phyloP scores from a whole-genome alignment of 192 early-diverging fungal genomes.

The Linnemannia schmuckeri region DNA sequence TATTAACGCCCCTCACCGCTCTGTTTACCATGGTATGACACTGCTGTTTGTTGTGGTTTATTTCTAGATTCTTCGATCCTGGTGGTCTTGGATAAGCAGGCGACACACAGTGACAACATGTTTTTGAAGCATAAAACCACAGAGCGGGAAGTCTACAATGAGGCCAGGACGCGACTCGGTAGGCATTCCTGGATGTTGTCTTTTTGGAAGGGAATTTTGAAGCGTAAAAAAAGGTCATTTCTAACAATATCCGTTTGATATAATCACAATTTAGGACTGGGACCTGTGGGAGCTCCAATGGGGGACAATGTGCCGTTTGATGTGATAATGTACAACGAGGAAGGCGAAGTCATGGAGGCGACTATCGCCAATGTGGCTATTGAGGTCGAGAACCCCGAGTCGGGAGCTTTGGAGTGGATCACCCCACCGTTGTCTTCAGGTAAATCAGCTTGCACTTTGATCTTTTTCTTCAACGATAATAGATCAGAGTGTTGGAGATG shows the following conservation, averaged over 20 bases:
- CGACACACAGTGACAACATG: conserved; percentile 36
- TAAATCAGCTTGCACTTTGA: conserved; percentile 11
- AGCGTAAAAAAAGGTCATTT: not conserved
- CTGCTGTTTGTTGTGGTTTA: not conserved
- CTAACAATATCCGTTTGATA: not conserved
- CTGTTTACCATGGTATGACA: not conserved
- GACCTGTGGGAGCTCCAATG: conserved; percentile 15
- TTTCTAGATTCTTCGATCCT: conserved; percentile 25
- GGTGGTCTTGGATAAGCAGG: conserved; percentile 58
- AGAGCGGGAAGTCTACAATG: conserved; percentile 60
- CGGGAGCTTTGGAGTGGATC: conserved; percentile 56
- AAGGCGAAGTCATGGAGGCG: conserved; percentile 65
- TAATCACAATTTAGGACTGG: conserved; percentile 14
- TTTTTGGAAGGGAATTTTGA: not conserved
- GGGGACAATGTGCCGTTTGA: conserved; percentile 57
- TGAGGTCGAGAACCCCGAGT: conserved; percentile 29
- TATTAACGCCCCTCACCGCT: not conserved
- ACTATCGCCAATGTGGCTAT: conserved; percentile 71
- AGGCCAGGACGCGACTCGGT: conserved; percentile 56
- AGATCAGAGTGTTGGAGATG: too few species aligned
- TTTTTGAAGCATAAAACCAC: conserved; percentile 71
- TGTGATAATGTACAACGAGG: conserved; percentile 65
- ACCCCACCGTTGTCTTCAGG: conserved; percentile 56
- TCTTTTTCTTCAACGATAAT: conserved; percentile 14
- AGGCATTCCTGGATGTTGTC: not conserved